Percentiles rank a stretch among this genome's conserved stretches.
Conservation (phyloP, 148 eudicot species). For the Beta vulgaris region DNA sequence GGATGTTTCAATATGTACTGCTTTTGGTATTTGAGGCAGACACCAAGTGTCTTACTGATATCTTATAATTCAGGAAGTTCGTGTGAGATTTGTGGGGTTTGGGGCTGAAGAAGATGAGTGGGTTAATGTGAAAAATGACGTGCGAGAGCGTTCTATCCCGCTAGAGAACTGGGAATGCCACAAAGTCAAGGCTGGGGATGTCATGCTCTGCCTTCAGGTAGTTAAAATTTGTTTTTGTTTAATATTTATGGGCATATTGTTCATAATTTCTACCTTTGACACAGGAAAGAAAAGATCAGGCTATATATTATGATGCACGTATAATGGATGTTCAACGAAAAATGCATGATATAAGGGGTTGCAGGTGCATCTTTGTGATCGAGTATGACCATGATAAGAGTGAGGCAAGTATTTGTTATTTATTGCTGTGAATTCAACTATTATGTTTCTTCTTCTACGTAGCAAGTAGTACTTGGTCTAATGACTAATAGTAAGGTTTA, state of each 20-base stretch:
- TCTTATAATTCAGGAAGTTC: conserved; percentile 67
- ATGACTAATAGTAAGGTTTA: too few species aligned
- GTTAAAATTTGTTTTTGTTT: background rate
- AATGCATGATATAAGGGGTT: conserved; percentile 91
- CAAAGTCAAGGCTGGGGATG: conserved; percentile 64
- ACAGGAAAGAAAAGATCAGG: conserved; percentile 75
- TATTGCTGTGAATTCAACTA: background rate
- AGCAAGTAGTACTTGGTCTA: too few species aligned
- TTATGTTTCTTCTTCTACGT: background rate
- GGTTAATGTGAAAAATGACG: conserved; percentile 58
- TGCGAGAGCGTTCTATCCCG: conserved; percentile 77
- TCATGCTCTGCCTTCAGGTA: conserved; percentile 89
- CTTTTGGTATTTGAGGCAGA: background rate
- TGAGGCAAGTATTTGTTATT: conserved; percentile 46
- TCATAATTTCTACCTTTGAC: conserved; percentile 6
- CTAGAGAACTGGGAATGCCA: conserved; percentile 78
- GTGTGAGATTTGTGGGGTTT: conserved; percentile 79
- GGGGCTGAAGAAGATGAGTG: conserved; percentile 90
- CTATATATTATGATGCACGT: conserved; percentile 73
- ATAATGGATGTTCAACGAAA: conserved; percentile 54
- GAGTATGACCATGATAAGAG: conserved; percentile 65
- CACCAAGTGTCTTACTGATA: background rate
- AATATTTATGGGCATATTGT: background rate
- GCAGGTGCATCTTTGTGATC: conserved; percentile 86
- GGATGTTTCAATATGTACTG: too few species aligned